Base-by-base conservation (phyloP, 2,329 filamentous ascomycete species). In the Zasmidium angulare region DNA sequence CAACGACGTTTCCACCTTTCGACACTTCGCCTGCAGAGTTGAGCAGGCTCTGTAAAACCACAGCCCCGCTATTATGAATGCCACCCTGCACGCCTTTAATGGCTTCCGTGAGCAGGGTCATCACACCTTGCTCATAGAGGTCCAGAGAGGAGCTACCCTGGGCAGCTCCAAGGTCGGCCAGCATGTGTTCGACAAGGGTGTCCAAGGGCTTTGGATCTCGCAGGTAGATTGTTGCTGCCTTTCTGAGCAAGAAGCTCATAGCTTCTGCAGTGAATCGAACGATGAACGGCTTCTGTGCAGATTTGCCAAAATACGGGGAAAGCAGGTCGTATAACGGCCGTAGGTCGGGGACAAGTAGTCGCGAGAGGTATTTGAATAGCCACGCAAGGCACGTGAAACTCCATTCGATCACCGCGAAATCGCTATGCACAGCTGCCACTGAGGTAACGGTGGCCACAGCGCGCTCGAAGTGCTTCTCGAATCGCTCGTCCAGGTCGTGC, bases 301-400 rank as follows among this genome's bases (percentile, higher is more conserved):
- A 82, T 74, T 89, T 93, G 63, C 93, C 95, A 26, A 99, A 84
- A 54, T 98, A 82, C 2, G 92, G 89, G 0, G 89, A 84, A 79
- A 99, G 86, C 54, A 95, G 85, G 70, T 91, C 85, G 72, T 91
- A 93, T 1, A 96, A 88, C 50, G 93, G 91, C 62, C 90, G 83
- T 63, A 99, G 77, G 71, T 99, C 90, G 2, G 91, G 89, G 0
- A 95, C 89, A 21, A 99, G 77, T 0, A 98, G 83, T 64, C 91
- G 87, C 1, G 92, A 96, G 3, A 99, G 84, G 71, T 98, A 98
- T 73, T 99, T 99, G 84, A 99, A 97, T 46, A 98, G 81, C 81
- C 96, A 99, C 49, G 95, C 92, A 57, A 99, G 81, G 67, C 91
- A 93, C 12, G 89, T 91, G 77, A 99, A 99, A 53, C 91, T 93